phyloP scores from a whole-genome alignment of 2,329 filamentous ascomycete species.

The Dactylellina sp. region DNA sequence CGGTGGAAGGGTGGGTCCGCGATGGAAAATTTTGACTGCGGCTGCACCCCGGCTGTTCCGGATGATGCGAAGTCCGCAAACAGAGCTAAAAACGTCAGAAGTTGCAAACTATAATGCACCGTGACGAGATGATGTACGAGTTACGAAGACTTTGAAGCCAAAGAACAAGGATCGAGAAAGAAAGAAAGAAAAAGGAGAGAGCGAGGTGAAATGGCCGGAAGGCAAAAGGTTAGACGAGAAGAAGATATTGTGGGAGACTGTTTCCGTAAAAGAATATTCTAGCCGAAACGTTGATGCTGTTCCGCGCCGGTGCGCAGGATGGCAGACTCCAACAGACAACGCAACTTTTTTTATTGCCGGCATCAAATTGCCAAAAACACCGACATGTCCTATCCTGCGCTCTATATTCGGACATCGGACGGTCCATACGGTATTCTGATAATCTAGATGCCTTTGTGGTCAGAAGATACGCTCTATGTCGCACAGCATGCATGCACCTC shows the following conservation, averaged over 20 bases:
- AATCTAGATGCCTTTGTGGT: too few relatives aligned
- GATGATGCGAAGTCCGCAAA: conserved; percentile 1
- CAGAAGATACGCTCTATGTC: too few relatives aligned
- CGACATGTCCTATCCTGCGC: too few relatives aligned
- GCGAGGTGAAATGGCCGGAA: conserved; percentile 41
- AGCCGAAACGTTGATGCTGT: conserved; percentile 39
- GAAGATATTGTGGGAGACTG: background rate
- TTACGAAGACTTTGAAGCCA: conserved; percentile 48
- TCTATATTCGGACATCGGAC: too few relatives aligned
- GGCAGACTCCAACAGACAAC: conserved; percentile 47
- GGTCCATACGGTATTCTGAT: too few relatives aligned
- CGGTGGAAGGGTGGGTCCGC: conserved; percentile 14
- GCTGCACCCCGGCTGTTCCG: conserved; percentile 26
- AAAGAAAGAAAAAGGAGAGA: conserved; percentile 59
- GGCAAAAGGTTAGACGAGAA: conserved; percentile 20
- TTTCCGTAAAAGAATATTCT: conserved; percentile 17
- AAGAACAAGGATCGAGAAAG: conserved; percentile 58
- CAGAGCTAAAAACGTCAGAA: background rate
- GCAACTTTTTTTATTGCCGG: background rate
- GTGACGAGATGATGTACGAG: conserved; percentile 40
- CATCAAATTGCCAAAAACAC: too few relatives aligned
- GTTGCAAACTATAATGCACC: conserved; percentile 26
- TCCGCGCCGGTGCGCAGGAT: conserved; percentile 26
- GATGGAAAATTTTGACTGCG: conserved; percentile 19
- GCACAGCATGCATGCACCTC: too few relatives aligned